Evolutionary conservation across 176 grass and related monocot genomes (phyloP), one percentile per base, ranked within the genome.

Genomic region (Alloteropsis semialata): DNA sequence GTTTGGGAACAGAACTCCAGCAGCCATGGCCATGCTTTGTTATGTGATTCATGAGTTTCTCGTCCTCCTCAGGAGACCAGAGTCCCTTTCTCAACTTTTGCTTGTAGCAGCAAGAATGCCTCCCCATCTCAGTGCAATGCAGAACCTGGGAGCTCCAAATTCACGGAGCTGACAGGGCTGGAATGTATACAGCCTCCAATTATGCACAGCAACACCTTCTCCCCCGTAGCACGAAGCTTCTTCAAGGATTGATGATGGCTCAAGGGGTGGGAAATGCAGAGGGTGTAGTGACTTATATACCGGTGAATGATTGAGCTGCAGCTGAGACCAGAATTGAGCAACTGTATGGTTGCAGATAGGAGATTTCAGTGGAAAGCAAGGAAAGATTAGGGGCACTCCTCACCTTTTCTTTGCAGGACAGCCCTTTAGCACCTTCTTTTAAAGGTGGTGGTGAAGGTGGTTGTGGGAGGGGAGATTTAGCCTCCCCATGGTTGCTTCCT

Each of bases 21-120:
- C 92, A 94, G 62, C 92, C 92, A 84, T 94, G 89, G 41, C 92
- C 92, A 37, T 89, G 87, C 46, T 87, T 94, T 44, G 80, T 81
- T 78, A 94, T 89, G 82, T 94, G 92, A 46, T 89, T 90, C 75
- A 91, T 88, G 65, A 94, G 89, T 82, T 91, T 94, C 79, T 90
- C 92, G 46, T 94, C 92, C 76, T 94, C 92, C 86, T 94, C 92
- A 10, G 92, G 92, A 72, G 92, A 94, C 92, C 92, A 94, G 69
- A 94, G 86, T 48, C 92, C 92, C 75, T 91, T 94, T 39, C 92
- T 91, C 71, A 94, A 57, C 66, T 94, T 94, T 27, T 94, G 89
- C 86, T 91, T 91, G 89, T 86, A 91, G 89, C 92, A 94, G 72
- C 92, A 94, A 36, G 92, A 91, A 68, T 94, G 92, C 58, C 92